A percentile compares a stretch with the other conserved stretches of the same genome.
Evolutionary conservation across 1,284 basidiomycete species (phyloP).

Genomic region (Heimioporus retisporus): DNA sequence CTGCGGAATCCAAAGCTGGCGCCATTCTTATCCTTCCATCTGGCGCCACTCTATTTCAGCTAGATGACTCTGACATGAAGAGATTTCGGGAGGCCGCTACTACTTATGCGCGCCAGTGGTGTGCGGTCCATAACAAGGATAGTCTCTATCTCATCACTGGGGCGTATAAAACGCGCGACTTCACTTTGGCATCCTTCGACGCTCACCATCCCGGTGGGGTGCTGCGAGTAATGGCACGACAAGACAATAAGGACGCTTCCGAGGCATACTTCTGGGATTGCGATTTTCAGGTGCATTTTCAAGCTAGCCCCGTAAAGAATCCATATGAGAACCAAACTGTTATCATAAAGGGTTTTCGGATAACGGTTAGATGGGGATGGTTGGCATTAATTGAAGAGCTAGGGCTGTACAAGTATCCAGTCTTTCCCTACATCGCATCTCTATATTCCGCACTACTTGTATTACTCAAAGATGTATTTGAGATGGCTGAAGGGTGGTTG

Average conservation of each 20-base stretch:
- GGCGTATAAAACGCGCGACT: conserved; percentile 9
- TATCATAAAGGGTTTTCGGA: conserved; percentile 11
- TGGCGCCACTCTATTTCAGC: conserved; percentile 5
- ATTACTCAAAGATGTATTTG: background rate
- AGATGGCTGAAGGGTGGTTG: background rate
- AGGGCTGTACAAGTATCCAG: background rate
- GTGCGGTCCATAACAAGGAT: background rate
- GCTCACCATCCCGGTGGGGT: too few relatives aligned
- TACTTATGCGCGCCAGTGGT: conserved; percentile 13
- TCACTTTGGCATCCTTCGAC: conserved; percentile 1
- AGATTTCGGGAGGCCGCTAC: conserved; percentile 7
- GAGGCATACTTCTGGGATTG: background rate
- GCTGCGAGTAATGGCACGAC: background rate
- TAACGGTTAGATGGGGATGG: conserved; percentile 3
- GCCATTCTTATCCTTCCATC: conserved; percentile 21
- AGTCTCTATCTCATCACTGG: conserved; percentile 20
- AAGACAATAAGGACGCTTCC: background rate
- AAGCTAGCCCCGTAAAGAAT: background rate
- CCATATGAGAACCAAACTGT: conserved; percentile 2
- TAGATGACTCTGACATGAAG: background rate
- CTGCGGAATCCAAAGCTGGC: background rate
- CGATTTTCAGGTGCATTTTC: background rate
- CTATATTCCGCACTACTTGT: background rate
- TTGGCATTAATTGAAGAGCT: background rate
- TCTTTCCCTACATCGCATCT: background rate